These are phyloP conservation scores for Rubia tinctorum DNA, from an alignment of 305 asterid species.

Conservation along the genomic window DNA sequence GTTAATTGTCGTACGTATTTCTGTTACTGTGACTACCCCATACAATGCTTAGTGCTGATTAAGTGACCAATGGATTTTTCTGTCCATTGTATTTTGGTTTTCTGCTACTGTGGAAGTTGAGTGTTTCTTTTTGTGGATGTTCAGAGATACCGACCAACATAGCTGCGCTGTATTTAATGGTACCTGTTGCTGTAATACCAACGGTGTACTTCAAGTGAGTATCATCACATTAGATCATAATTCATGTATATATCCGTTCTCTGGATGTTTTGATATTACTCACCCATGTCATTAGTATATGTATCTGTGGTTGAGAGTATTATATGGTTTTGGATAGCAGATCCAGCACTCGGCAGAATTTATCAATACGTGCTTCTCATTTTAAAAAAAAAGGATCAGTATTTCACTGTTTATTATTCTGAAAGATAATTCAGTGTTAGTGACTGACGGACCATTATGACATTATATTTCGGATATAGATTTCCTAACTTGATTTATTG, in stretches of 20 bases:
- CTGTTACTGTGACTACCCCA: not conserved
- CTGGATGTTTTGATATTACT: not conserved
- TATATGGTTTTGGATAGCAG: not conserved
- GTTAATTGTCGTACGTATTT: not conserved
- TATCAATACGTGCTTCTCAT: not conserved
- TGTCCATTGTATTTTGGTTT: not conserved
- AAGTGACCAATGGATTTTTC: not conserved
- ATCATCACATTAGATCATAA: constrained; percentile 10
- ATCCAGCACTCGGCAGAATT: not conserved
- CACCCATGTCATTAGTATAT: not conserved
- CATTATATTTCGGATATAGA: not conserved
- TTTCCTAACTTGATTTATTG: not conserved
- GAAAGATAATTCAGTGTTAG: not conserved
- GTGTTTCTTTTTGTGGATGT: constrained; percentile 15
- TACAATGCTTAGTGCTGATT: not conserved
- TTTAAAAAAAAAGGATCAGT: not conserved
- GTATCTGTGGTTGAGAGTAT: not conserved
- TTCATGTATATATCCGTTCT: not conserved
- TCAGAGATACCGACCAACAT: constrained; percentile 53
- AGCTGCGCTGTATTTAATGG: constrained; percentile 52
- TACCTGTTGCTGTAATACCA: constrained; percentile 70
- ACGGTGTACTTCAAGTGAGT: constrained; percentile 83
- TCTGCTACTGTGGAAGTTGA: constrained; percentile 12
- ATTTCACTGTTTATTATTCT: not conserved
- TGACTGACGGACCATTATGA: not conserved